Evolutionary conservation across 805 yeast species (phyloP), one percentile per base, ranked within the genome.

Genomic region (Ascoidea rubescens): DNA sequence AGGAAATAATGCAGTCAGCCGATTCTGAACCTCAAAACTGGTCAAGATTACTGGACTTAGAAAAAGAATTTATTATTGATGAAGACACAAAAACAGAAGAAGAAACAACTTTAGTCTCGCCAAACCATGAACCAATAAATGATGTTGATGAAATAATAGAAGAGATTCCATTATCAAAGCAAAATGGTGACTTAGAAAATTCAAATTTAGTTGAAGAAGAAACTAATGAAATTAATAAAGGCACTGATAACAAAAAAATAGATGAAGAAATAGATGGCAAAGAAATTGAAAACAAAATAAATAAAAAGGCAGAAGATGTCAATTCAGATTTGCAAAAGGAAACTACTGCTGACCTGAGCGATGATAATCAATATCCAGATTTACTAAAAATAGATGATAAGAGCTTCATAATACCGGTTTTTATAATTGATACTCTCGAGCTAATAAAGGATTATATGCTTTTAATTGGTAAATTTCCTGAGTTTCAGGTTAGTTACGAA

Each of bases 1-100:
- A 78, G 58, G 72, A 72, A 46, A 72, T 84, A 10, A 70, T 75
- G 1, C 69, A 71, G 12, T 65, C 78, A n/a, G 68, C 71, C 1
- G 67, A 68, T 30, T 60, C 71, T 8, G 80, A 76, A 52, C 77
- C 78, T 1, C 59, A 65, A 0, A 62, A 56, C 8, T 83, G 88
- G 87, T 61, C 68, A 1, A 65, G 66, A 6, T 55, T 69, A 3
- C 53, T 71, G 47, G 64, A 66, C 10, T 33, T 33, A 33, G 10
- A 10, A 33, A 33, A 33, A 33, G 42, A 33, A 33, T 33, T 33
- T 33, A 33, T 7, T 33, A 33, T 33, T 33, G 10, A 33, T 33
- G 42, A 33, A 33, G 10, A 33, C 10, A 7, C 42, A 33, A 33
- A 33, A 7, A 33, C 10, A 7, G 42, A 33, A 7, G 42, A 33